Conservation (phyloP, 306 rosid genomes). For the Biancaea sappan region DNA sequence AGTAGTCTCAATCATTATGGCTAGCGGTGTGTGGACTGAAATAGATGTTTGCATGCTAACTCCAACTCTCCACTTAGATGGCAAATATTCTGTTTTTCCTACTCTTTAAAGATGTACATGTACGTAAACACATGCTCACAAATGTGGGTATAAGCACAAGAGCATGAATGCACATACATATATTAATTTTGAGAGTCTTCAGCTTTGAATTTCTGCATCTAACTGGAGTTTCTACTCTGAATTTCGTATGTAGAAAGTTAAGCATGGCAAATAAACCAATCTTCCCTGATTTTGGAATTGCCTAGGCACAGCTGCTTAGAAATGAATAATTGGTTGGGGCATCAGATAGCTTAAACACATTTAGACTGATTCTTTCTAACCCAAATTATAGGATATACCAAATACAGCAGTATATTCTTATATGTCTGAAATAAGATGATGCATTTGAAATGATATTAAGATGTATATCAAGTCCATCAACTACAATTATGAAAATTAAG, state of each 20-base stretch:
- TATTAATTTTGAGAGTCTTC: background rate
- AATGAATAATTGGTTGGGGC: background rate
- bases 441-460: background rate
- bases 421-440: background rate
- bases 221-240: background rate
- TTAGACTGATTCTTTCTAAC: background rate
- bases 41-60: background rate
- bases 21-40: background rate
- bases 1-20: background rate
- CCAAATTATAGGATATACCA: background rate
- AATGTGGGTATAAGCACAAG: background rate
- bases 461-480: background rate
- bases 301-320: background rate
- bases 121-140: background rate
- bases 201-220: background rate
- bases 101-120: background rate
- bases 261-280: background rate
- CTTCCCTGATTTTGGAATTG: background rate
- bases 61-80: background rate
- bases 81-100: background rate
- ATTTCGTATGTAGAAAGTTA: background rate
- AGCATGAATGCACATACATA: background rate
- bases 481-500: background rate
- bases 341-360: background rate
- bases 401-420: background rate